Evolutionary conservation across 23 red algal genomes (phyloP).

Genomic region (Gracilariopsis chorda): DNA sequence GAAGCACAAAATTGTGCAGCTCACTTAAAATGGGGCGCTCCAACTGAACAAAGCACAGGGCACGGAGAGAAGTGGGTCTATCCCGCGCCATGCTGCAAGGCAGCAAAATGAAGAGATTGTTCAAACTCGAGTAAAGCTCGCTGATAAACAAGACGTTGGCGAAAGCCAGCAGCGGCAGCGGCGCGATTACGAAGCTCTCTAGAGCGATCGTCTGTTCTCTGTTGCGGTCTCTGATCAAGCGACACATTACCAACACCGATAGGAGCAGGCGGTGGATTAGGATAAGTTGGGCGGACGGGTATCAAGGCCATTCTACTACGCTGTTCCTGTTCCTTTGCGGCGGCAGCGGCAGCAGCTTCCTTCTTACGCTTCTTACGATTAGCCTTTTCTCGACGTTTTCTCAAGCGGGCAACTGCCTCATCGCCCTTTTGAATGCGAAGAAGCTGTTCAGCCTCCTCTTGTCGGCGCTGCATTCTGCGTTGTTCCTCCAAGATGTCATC

Average conservation of each 20-base stretch:
- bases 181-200: neutral
- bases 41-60: too few species aligned
- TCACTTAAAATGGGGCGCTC: too few species aligned
- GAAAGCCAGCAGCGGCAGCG: conserved; percentile 32
- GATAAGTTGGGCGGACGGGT: conserved; percentile 24
- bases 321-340: conserved; percentile 28
- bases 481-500: conserved; percentile 29
- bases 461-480: neutral
- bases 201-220: neutral
- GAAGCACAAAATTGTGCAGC: too few species aligned
- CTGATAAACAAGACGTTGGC: conserved; percentile 30
- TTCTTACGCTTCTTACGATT: conserved; percentile 43
- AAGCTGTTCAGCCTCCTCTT: conserved; percentile 48
- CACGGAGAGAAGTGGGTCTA: too few species aligned
- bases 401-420: neutral
- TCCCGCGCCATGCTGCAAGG: too few species aligned
- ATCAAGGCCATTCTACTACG: neutral
- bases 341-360: conserved; percentile 32
- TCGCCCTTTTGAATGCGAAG: conserved; percentile 39
- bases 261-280: conserved; percentile 7
- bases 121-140: conserved; percentile 38
- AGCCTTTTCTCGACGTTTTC: conserved; percentile 40
- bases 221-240: conserved; percentile 17
- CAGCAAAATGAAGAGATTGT: conserved; percentile 21
- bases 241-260: neutral